These are phyloP conservation scores for Zygoascus tannicola DNA, from an alignment of 805 yeast species.

Conservation along the genomic window DNA sequence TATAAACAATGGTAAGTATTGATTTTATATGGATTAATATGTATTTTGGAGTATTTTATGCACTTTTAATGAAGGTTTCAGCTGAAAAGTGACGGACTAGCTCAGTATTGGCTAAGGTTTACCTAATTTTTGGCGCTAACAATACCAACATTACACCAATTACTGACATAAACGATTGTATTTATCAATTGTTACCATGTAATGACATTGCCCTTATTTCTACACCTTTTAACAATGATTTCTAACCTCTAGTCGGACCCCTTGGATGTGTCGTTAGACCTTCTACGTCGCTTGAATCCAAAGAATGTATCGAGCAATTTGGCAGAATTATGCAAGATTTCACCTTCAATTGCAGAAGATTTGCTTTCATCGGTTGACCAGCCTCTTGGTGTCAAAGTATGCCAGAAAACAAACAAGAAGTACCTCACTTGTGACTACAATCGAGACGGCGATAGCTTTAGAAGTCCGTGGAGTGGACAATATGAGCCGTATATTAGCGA, in stretches of 20 bases:
- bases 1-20: too few species aligned
- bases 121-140: too few species aligned
- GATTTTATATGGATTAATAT: too few species aligned
- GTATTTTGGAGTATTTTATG: too few species aligned
- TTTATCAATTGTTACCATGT: too few species aligned
- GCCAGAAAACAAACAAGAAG: conserved; percentile 49
- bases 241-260: conserved; percentile 33
- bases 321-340: conserved; percentile 38
- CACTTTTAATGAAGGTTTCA: too few species aligned
- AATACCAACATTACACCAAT: too few species aligned
- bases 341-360: conserved; percentile 76
- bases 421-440: conserved; percentile 88
- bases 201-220: too few species aligned
- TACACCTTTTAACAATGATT: too few species aligned
- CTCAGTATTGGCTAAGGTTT: too few species aligned
- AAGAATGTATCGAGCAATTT: conserved; percentile 42
- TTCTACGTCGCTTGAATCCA: conserved; percentile 69
- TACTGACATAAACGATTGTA: too few species aligned
- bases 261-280: conserved; percentile 70
- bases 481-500: conserved; percentile 51
- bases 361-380: conserved; percentile 78
- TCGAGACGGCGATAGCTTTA: conserved; percentile 84
- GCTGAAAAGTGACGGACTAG: too few species aligned
- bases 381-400: conserved; percentile 52
- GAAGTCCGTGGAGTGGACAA: conserved; percentile 84